phyloP scores from a whole-genome alignment of 345 rosid species.

The Euphorbia tirucalli region DNA sequence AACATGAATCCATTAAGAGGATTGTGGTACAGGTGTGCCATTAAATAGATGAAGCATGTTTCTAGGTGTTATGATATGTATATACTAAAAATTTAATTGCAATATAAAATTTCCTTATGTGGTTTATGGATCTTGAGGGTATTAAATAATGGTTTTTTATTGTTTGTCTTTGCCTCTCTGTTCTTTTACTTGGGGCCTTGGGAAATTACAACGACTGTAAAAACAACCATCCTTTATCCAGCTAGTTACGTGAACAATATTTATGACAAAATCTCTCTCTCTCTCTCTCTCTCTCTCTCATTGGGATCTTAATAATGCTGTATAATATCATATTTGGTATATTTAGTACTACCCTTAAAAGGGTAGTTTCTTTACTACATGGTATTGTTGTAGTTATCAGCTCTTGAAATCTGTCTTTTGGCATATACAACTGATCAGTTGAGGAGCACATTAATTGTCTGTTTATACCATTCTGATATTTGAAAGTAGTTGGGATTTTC shows the following conservation, averaged over 20 bases:
- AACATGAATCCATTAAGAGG: neutral
- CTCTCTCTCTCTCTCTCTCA: neutral
- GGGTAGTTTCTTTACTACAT: neutral
- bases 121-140: neutral
- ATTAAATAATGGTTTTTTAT: neutral
- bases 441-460: neutral
- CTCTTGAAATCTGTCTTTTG: neutral
- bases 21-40: neutral
- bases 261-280: neutral
- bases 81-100: neutral
- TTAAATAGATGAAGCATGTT: neutral
- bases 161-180: neutral
- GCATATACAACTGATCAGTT: neutral
- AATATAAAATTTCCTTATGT: neutral
- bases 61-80: neutral
- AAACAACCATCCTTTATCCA: neutral
- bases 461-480: neutral
- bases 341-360: neutral
- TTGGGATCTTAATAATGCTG: neutral
- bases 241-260: neutral
- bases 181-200: neutral
- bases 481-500: neutral
- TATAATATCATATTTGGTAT: neutral
- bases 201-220: neutral
- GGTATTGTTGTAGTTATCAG: neutral